phyloP scores from a whole-genome alignment of 1,139 yeast species.

The Hansenula anomala region DNA sequence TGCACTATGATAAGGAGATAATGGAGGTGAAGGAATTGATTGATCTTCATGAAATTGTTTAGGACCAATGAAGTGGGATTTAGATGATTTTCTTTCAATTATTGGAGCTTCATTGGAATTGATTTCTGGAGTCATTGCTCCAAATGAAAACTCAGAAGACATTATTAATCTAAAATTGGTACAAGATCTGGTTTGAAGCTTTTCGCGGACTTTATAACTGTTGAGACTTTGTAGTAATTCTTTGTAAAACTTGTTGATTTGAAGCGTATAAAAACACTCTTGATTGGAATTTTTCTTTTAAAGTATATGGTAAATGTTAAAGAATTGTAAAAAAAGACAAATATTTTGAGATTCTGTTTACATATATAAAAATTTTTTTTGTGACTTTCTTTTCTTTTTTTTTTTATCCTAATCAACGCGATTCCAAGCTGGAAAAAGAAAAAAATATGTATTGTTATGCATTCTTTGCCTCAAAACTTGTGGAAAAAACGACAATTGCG shows the following conservation, averaged over 20 bases:
- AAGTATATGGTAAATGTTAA: not conserved
- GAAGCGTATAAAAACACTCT: too few species aligned
- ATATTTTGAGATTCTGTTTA: conserved; percentile 1
- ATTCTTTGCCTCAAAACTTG: not conserved
- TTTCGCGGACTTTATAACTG: not conserved
- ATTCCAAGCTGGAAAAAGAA: conserved; percentile 1
- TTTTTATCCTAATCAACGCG: conserved; percentile 1
- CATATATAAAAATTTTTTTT: conserved; percentile 4
- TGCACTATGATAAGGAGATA: conserved; percentile 50
- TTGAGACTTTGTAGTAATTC: not conserved
- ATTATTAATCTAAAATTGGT: not conserved
- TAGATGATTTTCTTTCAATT: conserved; percentile 17
- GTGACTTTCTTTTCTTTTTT: conserved; percentile 2
- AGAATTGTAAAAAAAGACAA: not conserved
- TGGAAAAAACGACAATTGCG: conserved; percentile 1
- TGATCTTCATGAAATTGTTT: conserved; percentile 18
- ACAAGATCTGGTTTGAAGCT: not conserved
- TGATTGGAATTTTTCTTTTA: not conserved
- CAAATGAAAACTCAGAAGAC: conserved; percentile 3
- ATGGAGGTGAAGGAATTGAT: conserved; percentile 59
- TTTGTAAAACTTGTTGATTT: not conserved
- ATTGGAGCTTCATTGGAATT: not conserved
- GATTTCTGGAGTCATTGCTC: conserved; percentile 23
- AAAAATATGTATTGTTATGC: not conserved
- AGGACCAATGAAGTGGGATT: conserved; percentile 14